Conservation (phyloP, 768 basidiomycete species). For the Leucogyrophana mollusca region DNA sequence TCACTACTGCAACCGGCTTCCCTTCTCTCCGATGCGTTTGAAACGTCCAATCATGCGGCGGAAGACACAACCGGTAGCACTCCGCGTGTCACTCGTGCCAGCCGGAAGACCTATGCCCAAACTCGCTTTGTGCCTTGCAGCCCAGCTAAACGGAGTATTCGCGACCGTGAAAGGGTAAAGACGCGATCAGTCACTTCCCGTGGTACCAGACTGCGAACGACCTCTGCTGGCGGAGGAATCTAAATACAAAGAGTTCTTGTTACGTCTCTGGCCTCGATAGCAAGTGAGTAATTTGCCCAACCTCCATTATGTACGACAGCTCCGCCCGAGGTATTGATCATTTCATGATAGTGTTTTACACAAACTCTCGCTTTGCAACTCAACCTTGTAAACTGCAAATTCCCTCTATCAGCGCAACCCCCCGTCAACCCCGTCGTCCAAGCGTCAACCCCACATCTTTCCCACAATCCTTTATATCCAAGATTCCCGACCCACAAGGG, state of each 20-base stretch:
- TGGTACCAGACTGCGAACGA: slow-evolving; percentile 28
- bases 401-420: not conserved
- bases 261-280: not conserved
- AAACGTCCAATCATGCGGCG: not conserved
- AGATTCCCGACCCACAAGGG: too few species aligned
- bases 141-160: slow-evolving; percentile 16
- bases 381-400: too few species aligned
- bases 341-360: too few species aligned
- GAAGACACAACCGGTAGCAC: not conserved
- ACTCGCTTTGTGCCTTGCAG: slow-evolving; percentile 15
- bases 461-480: not conserved
- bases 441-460: not conserved
- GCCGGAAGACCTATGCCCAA: slow-evolving; percentile 12
- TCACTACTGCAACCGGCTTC: slow-evolving; percentile 1
- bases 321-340: too few species aligned
- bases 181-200: slow-evolving; percentile 19
- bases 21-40: not conserved
- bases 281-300: too few species aligned
- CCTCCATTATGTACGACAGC: too few species aligned
- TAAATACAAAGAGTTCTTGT: too few species aligned
- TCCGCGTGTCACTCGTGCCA: slow-evolving; percentile 6
- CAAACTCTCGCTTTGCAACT: too few species aligned
- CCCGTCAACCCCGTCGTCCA: not conserved
- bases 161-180: slow-evolving; percentile 21
- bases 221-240: slow-evolving; percentile 32